These are phyloP conservation scores for Ophiostoma triangulosporum DNA, from an alignment of 2,329 filamentous ascomycete species.

Conservation along the genomic window DNA sequence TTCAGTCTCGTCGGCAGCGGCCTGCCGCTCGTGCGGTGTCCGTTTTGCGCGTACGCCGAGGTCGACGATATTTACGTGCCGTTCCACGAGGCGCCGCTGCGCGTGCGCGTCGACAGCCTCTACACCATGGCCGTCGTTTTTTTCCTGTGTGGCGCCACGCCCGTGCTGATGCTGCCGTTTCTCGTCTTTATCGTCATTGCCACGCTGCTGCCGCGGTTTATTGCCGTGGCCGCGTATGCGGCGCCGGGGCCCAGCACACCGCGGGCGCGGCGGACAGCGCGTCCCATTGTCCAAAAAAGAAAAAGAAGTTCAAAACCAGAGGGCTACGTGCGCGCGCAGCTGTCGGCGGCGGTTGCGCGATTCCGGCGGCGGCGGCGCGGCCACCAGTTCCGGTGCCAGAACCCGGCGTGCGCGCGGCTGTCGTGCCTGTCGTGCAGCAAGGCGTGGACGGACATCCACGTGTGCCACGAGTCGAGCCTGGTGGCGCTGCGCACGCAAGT, in stretches of 20 bases:
- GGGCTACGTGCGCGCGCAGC: slow-evolving; percentile 27
- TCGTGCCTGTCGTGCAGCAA: slow-evolving; percentile 78
- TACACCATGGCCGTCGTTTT: slow-evolving; percentile 36
- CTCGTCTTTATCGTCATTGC: slow-evolving; percentile 22
- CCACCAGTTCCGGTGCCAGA: slow-evolving; percentile 64
- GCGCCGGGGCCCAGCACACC: no score
- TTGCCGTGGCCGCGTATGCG: slow-evolving; percentile 17
- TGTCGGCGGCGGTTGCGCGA: slow-evolving; percentile 49
- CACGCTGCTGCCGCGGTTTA: slow-evolving; percentile 29
- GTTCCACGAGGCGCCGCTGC: slow-evolving; percentile 38
- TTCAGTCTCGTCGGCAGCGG: slow-evolving; percentile 61
- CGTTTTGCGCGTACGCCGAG: slow-evolving; percentile 87
- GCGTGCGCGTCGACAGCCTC: slow-evolving; percentile 38
- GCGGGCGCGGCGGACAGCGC: no score
- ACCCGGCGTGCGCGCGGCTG: slow-evolving; percentile 48
- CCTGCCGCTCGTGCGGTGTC: slow-evolving; percentile 68
- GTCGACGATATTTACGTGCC: slow-evolving; percentile 63
- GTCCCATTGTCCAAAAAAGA: no score
- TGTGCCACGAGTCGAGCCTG: slow-evolving; percentile 74
- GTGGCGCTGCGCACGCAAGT: slow-evolving; percentile 77
- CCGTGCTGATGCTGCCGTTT: slow-evolving; percentile 41
- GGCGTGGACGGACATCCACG: slow-evolving; percentile 75
- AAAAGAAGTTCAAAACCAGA: not conserved
- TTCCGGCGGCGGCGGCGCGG: slow-evolving; percentile 58
- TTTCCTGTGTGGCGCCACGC: slow-evolving; percentile 38